Evolutionary conservation across 176 grass and related monocot species (phyloP), one percentile per base, ranked within the genome.

Genomic region (Aegilops bicornis): DNA sequence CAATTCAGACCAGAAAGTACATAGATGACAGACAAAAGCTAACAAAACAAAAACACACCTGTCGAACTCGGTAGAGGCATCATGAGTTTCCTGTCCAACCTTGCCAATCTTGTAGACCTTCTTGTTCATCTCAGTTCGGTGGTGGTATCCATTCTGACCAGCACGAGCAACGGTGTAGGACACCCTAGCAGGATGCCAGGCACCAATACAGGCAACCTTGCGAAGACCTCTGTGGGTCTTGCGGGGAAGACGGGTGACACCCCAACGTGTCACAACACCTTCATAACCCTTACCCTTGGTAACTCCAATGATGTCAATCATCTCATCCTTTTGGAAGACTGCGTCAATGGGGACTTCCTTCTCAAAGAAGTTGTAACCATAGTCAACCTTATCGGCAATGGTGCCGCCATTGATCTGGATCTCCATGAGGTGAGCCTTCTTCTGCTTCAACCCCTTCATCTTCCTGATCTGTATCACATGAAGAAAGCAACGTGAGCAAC

Each of bases 241-340:
- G 31, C 95, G 95, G n/a, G 95, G 95, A 88, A 98, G 95, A 37
- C 95, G 95, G n/a, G 95, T 98, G 67, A 98, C 95, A 79, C 95
- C 95, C 95, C 95, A 98, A 76, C 93, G 89, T 8, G 95, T 98
- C 25, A 98, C 95, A 12, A 98, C 95, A 87, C 95, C 95, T 87
- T 98, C 95, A 4, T 98, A 98, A 7, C 95, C 95, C 89, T 98
- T 98, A 92, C 95, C 95, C 85, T 98, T 98, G 31, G 93, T 98
- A 13, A 98, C 95, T 85, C 95, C 95, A 30, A 98, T 98, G 67
- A 95, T 87, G 71, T 98, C 95, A 74, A 98, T 98, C 95, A 98
- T 98, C 83, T 98, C 95, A 85, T 98, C 95, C 63, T 98, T 98
- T 62, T 91, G 87, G 67, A 98, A 98, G 6, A 98, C 93, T 2